Evolutionary conservation across 2,329 filamentous ascomycete genomes (phyloP).

Genomic region (Coniella vitis): DNA sequence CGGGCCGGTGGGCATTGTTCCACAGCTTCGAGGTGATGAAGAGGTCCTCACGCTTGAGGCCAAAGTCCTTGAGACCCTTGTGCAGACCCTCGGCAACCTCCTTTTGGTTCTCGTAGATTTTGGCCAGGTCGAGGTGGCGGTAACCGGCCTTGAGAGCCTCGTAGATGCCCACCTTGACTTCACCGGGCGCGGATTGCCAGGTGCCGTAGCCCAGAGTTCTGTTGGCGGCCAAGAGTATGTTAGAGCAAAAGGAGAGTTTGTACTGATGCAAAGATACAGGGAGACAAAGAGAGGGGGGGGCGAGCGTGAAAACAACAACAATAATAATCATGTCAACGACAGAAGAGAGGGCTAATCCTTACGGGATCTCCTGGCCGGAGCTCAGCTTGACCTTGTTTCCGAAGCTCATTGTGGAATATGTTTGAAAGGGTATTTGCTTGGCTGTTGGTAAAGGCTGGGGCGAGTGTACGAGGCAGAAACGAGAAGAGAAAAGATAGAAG

Average conservation of each 20-base stretch:
- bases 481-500: neutral
- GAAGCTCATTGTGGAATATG: slow-evolving; percentile 42
- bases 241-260: too few relatives aligned
- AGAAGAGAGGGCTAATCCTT: slow-evolving; percentile 22
- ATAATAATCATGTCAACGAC: neutral
- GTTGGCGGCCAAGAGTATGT: neutral
- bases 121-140: slow-evolving; percentile 50
- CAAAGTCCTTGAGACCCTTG: slow-evolving; percentile 38
- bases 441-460: neutral
- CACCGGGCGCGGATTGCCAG: slow-evolving; percentile 60
- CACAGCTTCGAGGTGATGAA: slow-evolving; percentile 63
- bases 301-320: neutral
- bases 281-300: neutral
- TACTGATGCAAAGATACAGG: neutral
- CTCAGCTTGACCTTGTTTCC: slow-evolving; percentile 51
- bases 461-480: neutral
- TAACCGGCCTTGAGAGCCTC: slow-evolving; percentile 57
- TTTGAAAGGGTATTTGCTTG: neutral
- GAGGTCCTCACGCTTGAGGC: slow-evolving; percentile 48
- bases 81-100: slow-evolving; percentile 52
- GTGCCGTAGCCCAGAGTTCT: slow-evolving; percentile 41
- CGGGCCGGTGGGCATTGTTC: slow-evolving; percentile 58
- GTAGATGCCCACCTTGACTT: slow-evolving; percentile 59
- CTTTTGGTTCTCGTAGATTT: slow-evolving; percentile 57
- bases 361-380: slow-evolving; percentile 58